A percentile compares a stretch with the other conserved stretches of the same genome.
These are phyloP conservation scores for Globisporangium yorkense DNA, from an alignment of 352 stramenopile species.

Conservation along the genomic window DNA sequence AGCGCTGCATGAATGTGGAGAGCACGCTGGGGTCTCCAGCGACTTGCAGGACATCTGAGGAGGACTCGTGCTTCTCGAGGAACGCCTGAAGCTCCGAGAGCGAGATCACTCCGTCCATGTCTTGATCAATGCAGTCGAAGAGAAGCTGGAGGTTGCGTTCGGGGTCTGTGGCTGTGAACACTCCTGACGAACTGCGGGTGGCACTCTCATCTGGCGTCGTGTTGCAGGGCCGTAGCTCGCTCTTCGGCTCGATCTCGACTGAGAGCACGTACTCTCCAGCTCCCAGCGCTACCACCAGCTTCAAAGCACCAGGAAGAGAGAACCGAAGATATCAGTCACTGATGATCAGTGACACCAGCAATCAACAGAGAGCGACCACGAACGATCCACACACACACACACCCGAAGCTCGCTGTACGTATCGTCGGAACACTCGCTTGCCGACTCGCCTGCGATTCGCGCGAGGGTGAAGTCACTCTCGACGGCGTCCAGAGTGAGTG, in stretches of 20 bases:
- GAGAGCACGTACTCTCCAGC: conserved; percentile 39
- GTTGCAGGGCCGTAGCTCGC: neutral
- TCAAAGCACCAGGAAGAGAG: neutral
- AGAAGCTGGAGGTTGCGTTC: conserved; percentile 32
- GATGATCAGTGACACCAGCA: too few relatives aligned
- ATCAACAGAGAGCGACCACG: too few relatives aligned
- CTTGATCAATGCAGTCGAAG: conserved; percentile 40
- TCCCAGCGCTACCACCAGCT: conserved; percentile 20
- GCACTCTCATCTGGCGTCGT: neutral
- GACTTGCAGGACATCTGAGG: neutral
- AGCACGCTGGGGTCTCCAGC: neutral
- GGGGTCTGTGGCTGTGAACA: conserved; percentile 11
- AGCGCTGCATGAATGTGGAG: conserved; percentile 15
- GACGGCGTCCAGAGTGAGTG: conserved; percentile 15
- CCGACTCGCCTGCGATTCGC: conserved; percentile 2
- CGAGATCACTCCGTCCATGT: conserved; percentile 30
- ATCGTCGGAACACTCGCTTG: neutral
- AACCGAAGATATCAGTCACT: too few relatives aligned
- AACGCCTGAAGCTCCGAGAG: conserved; percentile 22
- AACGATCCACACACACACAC: too few relatives aligned
- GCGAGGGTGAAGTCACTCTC: conserved; percentile 19
- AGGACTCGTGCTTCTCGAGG: conserved; percentile 17
- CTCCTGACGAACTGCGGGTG: neutral
- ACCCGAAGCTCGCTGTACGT: conserved; percentile 6
- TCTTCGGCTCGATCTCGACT: conserved; percentile 9